Conservation (phyloP, 768 basidiomycete species). For the Ramaria rubella region DNA sequence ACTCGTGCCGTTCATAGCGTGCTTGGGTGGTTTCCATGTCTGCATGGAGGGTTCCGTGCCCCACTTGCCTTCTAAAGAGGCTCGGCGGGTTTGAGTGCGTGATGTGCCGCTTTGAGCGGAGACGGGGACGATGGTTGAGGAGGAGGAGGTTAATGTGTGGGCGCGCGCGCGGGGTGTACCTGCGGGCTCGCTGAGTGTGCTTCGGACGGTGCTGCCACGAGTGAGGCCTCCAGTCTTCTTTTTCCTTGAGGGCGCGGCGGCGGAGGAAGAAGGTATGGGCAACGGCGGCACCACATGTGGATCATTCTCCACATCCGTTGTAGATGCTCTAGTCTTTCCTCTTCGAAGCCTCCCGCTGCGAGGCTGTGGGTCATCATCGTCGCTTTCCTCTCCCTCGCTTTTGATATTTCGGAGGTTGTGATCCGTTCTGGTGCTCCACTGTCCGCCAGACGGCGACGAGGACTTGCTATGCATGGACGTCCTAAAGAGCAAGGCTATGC, state of each 20-base stretch:
- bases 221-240: neutral
- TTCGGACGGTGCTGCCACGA: neutral
- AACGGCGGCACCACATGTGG: neutral
- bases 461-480: constrained; percentile 2
- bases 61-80: constrained; percentile 1
- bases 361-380: constrained; percentile 22
- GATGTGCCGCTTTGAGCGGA: neutral
- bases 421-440: constrained; percentile 36
- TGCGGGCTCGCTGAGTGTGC: neutral
- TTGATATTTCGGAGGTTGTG: constrained; percentile 22
- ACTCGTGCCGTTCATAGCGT: neutral
- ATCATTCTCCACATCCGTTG: neutral
- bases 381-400: constrained; percentile 20
- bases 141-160: neutral
- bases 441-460: neutral
- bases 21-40: neutral
- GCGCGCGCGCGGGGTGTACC: neutral
- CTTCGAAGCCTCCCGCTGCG: constrained; percentile 6
- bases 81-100: neutral
- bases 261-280: constrained; percentile 3
- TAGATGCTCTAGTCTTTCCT: neutral
- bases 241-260: constrained; percentile 1
- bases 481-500: constrained; percentile 40
- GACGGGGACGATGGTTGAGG: neutral
- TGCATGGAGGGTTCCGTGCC: neutral